Base-by-base conservation (phyloP, 2,329 filamentous ascomycete genomes). In the Sphaerostilbella broomeana region DNA sequence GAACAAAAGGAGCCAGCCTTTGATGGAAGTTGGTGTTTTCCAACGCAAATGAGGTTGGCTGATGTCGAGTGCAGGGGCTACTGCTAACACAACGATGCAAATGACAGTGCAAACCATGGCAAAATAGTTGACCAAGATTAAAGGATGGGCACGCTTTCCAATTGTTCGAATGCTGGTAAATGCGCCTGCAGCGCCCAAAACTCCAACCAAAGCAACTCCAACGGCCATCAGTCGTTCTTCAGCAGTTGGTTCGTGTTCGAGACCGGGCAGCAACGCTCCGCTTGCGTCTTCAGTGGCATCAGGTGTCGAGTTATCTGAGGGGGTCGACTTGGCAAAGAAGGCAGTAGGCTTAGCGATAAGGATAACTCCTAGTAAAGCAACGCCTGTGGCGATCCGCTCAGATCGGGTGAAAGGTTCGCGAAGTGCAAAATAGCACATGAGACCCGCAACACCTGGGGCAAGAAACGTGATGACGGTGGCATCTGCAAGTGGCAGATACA, bases 401-500 rank as follows among this genome's bases (percentile, higher is more conserved):
- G 75, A 75, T 17, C 77, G 71, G 2, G 84, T 86, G 56, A 90
- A 95, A 0, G 84, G 82, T 51, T 95, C 86, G 36, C 79, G 75
- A 13, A 81, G 63, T 25, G 89, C 63, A 40, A 88, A 67, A 24
- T 84, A 87, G 57, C 87, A 94, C 13, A 84, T 73, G 64, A 89
- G 86, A 42, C 85, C 86, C 15, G 86, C 77, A 5, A 94, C 70
- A 11, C 81, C 82, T 0, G 89, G 89, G 0, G 84, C 77, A 5
- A 95, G 71, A 56, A 95, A 95, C 7, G 86, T 92, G 38, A 95
- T 82, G 22, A 95, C 88, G 0, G 86, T 92, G 2, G 88, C 87
- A 57, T 95, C 88, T 12, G 86, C 84, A 2, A 95, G 72, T 0
- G 86, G 85, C 3, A 95, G 74, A 52, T 94, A 94, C 55, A 85